Evolutionary conservation across 1,284 basidiomycete species (phyloP), one percentile per base, ranked within the genome.

Genomic region (Sporisorium reilianum): DNA sequence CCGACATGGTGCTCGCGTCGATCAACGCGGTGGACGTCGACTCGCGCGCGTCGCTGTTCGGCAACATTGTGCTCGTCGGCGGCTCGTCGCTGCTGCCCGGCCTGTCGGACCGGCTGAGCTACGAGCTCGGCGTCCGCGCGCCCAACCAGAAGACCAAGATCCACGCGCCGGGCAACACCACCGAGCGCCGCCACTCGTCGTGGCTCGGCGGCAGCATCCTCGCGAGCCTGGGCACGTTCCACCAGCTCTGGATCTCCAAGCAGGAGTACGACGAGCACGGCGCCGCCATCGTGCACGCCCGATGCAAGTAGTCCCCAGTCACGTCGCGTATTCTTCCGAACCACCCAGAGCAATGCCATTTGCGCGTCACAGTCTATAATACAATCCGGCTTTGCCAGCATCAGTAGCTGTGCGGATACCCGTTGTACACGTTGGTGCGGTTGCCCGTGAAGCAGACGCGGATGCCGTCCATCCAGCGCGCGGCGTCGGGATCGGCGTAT

Each of bases 51-150:
- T 90, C 93, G 12, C 89, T 99, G 20, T 89, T 96, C 80, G 90
- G 91, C 79, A 98, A 99, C 84, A 91, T 99, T 57, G 95, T 99
- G 45, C 89, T 98, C 49, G 94, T 94, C 16, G 97, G 97, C 20
- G 96, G 95, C 23, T 92, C 93, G 23, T 93, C 91, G 66, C 87
- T 95, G 41, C 91, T 96, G 62, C 87, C 92, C 23, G 97, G 97
- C 14, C 89, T 99, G 66, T 89, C 89, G 18, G 95, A 99, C 81
- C 89, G 97, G 12, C 87, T 99, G 45, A 89, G 90, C 67, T 88
- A 88, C 62, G 97, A 99, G 84, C 87, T 99, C 11, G 87, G 88
- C 40, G 88, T 90, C 54, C 87, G 91, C 57, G 92, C 94, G 83
- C 91, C 92, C 23, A 92, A 93, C 48, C 82, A 84, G 59, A 79